Evolutionary conservation across 148 eudicot genomes (phyloP), one percentile per base, ranked within the genome.

Genomic region (Fagopyrum tataricum): DNA sequence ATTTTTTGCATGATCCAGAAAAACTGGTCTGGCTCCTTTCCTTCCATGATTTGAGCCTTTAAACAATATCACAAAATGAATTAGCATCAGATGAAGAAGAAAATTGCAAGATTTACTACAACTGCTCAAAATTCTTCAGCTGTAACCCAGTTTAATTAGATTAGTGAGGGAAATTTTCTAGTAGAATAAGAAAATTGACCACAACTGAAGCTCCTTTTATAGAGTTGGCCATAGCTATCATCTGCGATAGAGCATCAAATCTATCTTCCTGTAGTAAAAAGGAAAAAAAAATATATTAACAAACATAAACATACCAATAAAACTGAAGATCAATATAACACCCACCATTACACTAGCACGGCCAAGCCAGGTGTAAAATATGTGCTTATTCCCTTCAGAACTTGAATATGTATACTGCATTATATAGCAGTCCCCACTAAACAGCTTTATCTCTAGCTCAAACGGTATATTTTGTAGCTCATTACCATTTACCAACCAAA

Each of bases 301-400:
- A 46, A 13, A 58, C 17, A 58, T 23, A 58, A 58, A 23, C 23
- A n/a, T n/a, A 58, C 21, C 64, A 8, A 9, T 9, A 58, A 58
- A 58, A 9, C 3, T 58, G 17, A 58, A 23, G 64, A n/a, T 2
- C 14, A 58, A 9, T 4, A 42, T 64, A 21, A 20, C 46, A 74
- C 80, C 68, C 31, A 85, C 88, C 80, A 66, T 58, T 44, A 76
- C 10, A 76, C 88, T 85, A 42, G 40, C 72, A 41, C 78, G 48
- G 51, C 88, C 88, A 74, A 85, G 77, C 88, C 88, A 85, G n/a
- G 77, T 70, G 78, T 82, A 85, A 61, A 85, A 78, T 49, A 82
- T 72, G 75, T 72, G 76, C 73, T 80, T 82, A 67, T 80, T 83
- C 71, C 76, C 78, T 67, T 72, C 85, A 73, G 67, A 68, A 72